phyloP scores from a whole-genome alignment of 2,329 filamentous ascomycete genomes.

The Penicillium sp. region DNA sequence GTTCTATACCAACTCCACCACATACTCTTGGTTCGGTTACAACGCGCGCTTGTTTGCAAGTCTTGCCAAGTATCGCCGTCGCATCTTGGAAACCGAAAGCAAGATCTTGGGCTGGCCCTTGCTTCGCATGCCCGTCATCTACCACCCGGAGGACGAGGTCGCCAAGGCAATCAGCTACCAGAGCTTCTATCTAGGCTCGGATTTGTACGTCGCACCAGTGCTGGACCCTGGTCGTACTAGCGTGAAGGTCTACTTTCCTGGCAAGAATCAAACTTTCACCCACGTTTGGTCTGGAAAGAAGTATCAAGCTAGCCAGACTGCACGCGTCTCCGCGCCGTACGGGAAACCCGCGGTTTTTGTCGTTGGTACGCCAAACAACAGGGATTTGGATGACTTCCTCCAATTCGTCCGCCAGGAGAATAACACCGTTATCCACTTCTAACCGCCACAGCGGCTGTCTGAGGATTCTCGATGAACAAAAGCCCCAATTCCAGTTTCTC shows the following conservation, averaged over 20 bases:
- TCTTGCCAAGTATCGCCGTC: constrained; percentile 32
- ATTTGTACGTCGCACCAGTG: constrained; percentile 25
- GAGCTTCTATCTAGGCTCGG: constrained; percentile 24
- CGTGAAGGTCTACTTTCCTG: constrained; percentile 23
- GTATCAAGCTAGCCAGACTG: constrained; percentile 18
- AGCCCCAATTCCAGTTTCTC: background rate
- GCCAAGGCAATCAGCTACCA: constrained; percentile 24
- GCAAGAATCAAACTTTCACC: constrained; percentile 15
- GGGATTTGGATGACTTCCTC: constrained; percentile 18
- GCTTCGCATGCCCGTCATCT: constrained; percentile 26
- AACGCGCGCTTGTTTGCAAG: constrained; percentile 37
- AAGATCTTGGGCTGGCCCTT: constrained; percentile 22
- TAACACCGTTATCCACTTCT: constrained; percentile 15
- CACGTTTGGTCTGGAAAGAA: constrained; percentile 21
- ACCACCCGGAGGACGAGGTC: constrained; percentile 18
- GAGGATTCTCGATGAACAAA: background rate
- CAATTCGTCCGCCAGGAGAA: constrained; percentile 21
- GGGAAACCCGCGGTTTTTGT: constrained; percentile 24
- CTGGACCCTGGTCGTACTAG: constrained; percentile 16
- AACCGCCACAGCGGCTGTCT: background rate
- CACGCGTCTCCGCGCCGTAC: constrained; percentile 14
- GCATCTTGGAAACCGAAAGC: constrained; percentile 28
- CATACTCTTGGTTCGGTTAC: constrained; percentile 37
- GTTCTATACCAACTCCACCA: constrained; percentile 36
- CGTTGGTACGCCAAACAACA: constrained; percentile 16